Conservation (phyloP, 1,284 basidiomycete species). For the Fistulinella cinereoalba region DNA sequence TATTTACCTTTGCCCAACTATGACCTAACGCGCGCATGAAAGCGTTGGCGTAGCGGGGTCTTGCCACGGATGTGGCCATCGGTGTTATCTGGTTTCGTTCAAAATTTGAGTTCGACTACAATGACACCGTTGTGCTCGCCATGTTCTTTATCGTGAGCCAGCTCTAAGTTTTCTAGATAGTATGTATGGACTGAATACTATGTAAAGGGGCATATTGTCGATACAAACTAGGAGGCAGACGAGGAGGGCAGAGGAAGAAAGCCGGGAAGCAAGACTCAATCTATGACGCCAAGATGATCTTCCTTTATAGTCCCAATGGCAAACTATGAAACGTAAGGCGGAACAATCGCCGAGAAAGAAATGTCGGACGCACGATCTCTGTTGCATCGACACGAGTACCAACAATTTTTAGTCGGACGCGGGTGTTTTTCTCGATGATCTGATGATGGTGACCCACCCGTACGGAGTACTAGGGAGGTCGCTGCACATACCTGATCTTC, state of each 20-base stretch:
- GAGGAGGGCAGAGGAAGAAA: neutral
- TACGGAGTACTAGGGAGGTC: neutral
- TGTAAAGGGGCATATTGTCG: no score
- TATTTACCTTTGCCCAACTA: no score
- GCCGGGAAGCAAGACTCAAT: constrained; percentile 34
- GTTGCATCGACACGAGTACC: constrained; percentile 97
- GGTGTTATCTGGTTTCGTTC: no score
- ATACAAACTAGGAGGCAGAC: no score
- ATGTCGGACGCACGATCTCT: constrained; percentile 83
- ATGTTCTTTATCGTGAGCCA: constrained; percentile 79
- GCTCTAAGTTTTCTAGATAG: neutral
- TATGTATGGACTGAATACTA: no score
- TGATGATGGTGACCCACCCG: constrained; percentile 26
- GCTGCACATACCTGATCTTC: constrained; percentile 69
- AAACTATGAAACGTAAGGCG: constrained; percentile 50
- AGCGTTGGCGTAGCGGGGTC: no score
- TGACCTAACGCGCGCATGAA: no score
- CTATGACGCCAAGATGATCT: constrained; percentile 87
- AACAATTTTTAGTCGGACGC: constrained; percentile 92
- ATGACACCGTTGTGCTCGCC: constrained; percentile 5
- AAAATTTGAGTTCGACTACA: no score
- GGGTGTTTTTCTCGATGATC: constrained; percentile 92
- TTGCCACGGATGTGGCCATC: no score
- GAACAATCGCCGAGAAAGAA: neutral
- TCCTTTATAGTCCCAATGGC: constrained; percentile 95